These are phyloP conservation scores for Datisca glomerata DNA, from an alignment of 306 rosid species.

Conservation along the genomic window DNA sequence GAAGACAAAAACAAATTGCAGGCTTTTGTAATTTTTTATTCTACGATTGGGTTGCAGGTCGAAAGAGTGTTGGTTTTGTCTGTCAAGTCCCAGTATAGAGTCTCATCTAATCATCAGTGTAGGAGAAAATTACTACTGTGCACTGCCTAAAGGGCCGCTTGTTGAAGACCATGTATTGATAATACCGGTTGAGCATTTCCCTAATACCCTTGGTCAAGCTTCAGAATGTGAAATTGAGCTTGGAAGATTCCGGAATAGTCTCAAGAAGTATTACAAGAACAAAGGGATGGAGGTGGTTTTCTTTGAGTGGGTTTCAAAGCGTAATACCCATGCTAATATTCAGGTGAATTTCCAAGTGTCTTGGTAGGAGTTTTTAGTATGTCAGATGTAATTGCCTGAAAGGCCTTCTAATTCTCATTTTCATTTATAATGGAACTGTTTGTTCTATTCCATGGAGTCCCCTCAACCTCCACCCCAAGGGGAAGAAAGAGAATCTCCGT, in stretches of 20 bases:
- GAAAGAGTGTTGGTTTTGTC: constrained; percentile 95
- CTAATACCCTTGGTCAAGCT: constrained; percentile 49
- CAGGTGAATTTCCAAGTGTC: constrained; percentile 46
- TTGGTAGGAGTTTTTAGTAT: neutral
- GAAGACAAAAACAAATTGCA: no score
- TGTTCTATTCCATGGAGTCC: neutral
- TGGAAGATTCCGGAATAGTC: constrained; percentile 46
- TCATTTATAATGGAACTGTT: neutral
- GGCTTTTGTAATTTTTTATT: constrained; percentile 7
- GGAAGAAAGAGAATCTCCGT: no score
- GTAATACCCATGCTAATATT: constrained; percentile 81
- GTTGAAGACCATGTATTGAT: constrained; percentile 76
- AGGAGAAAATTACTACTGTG: constrained; percentile 78
- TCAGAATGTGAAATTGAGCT: constrained; percentile 58
- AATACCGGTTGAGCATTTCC: constrained; percentile 71
- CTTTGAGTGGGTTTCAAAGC: constrained; percentile 85
- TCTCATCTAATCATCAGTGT: constrained; percentile 73
- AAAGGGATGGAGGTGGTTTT: constrained; percentile 75
- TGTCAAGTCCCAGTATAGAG: constrained; percentile 82
- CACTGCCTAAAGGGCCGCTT: constrained; percentile 90
- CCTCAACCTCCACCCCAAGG: no score
- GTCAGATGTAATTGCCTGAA: no score
- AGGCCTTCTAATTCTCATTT: neutral
- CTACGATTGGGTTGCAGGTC: constrained; percentile 50
- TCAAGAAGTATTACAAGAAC: constrained; percentile 39